Conservation (phyloP, 78 protist genomes). For the Fonticula alba region DNA sequence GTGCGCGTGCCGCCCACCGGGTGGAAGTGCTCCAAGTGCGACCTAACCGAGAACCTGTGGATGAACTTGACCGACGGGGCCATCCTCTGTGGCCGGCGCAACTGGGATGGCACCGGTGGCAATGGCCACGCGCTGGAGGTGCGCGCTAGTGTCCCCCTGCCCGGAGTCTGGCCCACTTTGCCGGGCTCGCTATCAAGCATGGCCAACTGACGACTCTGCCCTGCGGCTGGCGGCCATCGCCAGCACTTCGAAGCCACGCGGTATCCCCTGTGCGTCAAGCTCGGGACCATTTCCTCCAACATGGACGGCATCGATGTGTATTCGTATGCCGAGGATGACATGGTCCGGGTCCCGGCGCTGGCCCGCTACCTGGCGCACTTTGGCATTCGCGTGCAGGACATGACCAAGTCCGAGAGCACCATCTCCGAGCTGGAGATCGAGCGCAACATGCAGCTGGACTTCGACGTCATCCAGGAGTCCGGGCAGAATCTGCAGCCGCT, state of each 20-base stretch:
- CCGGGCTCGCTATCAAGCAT: too few species aligned
- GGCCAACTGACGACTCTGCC: too few species aligned
- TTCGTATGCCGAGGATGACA: constrained; percentile 43
- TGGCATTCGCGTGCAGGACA: constrained; percentile 43
- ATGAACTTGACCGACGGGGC: constrained; percentile 70
- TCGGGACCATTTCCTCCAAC: constrained; percentile 69
- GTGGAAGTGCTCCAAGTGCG: constrained; percentile 28
- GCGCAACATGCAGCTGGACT: constrained; percentile 43
- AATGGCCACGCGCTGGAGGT: constrained; percentile 50
- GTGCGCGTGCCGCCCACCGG: constrained; percentile 18
- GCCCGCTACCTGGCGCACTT: constrained; percentile 58
- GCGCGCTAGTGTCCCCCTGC: too few species aligned
- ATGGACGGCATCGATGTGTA: constrained; percentile 50
- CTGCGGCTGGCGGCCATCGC: too few species aligned
- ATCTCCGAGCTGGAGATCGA: constrained; percentile 60
- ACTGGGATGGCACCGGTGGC: constrained; percentile 61
- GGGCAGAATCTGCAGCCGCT: constrained; percentile 41
- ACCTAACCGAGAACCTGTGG: constrained; percentile 56
- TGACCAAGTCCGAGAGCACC: constrained; percentile 67
- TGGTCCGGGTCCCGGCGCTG: constrained; percentile 56
- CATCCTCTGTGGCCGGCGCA: constrained; percentile 60
- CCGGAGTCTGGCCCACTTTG: too few species aligned
- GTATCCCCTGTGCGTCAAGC: constrained; percentile 68
- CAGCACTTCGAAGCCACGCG: constrained; percentile 47
- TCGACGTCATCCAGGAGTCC: constrained; percentile 40